Evolutionary conservation across 768 basidiomycete species (phyloP).

Genomic region (Xanthoconium purpureum): DNA sequence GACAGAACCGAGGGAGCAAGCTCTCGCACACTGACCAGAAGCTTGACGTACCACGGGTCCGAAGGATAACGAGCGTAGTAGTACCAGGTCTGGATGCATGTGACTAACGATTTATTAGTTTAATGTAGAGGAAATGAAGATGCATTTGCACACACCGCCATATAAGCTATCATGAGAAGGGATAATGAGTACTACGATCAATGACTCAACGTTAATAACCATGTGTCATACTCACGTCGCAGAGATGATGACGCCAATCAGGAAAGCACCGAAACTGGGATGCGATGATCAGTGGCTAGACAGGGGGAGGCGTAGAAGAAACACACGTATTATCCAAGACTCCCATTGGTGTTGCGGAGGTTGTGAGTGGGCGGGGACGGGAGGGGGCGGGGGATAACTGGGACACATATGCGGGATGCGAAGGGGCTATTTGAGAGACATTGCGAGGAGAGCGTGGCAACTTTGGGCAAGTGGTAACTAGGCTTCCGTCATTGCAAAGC

Average conservation of each 20-base stretch:
- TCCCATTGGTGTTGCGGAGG: slow-evolving; percentile 12
- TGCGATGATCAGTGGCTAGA: not conserved
- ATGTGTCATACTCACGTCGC: slow-evolving; percentile 40
- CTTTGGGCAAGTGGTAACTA: slow-evolving; percentile 12
- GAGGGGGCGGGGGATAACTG: not conserved
- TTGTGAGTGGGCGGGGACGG: not conserved
- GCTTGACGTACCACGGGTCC: slow-evolving; percentile 51
- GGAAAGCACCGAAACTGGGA: slow-evolving; percentile 49
- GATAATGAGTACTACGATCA: not conserved
- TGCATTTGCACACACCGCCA: slow-evolving; percentile 39
- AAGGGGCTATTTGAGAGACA: slow-evolving; percentile 18
- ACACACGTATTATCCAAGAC: slow-evolving; percentile 40
- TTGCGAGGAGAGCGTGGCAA: slow-evolving; percentile 10
- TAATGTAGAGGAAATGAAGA: slow-evolving; percentile 4
- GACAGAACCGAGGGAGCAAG: not conserved
- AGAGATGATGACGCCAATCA: slow-evolving; percentile 53
- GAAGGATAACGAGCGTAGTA: slow-evolving; percentile 49
- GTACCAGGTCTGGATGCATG: slow-evolving; percentile 55
- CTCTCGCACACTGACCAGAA: slow-evolving; percentile 37
- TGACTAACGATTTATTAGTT: slow-evolving; percentile 37
- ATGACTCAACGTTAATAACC: slow-evolving; percentile 3
- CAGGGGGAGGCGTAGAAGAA: not conserved
- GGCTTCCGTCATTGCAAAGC: slow-evolving; percentile 23
- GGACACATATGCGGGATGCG: not conserved
- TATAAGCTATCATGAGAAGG: slow-evolving; percentile 39